Base-by-base conservation (phyloP, 805 yeast species). In the Ogataea paraovalis region DNA sequence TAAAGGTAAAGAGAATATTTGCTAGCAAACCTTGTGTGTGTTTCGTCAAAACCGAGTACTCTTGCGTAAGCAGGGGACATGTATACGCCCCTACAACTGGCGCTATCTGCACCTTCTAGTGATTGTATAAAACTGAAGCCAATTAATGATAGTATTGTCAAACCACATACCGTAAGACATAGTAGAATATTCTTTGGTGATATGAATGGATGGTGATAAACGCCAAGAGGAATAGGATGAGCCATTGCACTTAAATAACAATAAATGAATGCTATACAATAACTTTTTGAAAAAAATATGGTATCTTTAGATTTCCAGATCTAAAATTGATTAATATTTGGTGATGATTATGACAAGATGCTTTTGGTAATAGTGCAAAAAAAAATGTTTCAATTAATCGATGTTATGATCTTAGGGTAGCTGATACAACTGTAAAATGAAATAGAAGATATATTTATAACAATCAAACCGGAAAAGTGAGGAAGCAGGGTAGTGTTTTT, bases 1-100 rank as follows among this genome's bases (percentile, higher is more conserved):
- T 92, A 94, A 2, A 90, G 72, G 56, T 84, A 87, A 2, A 92
- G 69, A n/a, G 89, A 82, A 66, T 92, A 94, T 58, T 90, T 91
- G 32, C 83, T 72, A 1, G 96, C 91, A 59, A 80, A 80, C 45
- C 76, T 70, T 2, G 94, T 79, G 57, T 83, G 83, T 3, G 80
- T 46, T n/a, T 72, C 70, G 64, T 89, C 94, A 60, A 91, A 87
- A 3, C 83, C 87, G 52, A 72, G 70, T 36, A 90, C 75, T 53
- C 83, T 74, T 10, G 92, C 91, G 59, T 88, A 90, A 1, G 91
- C 80, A 2, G 96, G 96, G 42, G 76, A 79, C 96, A 90, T 90
- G 61, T 74, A 83, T 6, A 88, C 83, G 50, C 82, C 69, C 36
- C 82, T 69, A 62, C 97, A 90, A 41, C 48, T 41, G 1, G 78